A percentile compares a stretch with the other conserved stretches of the same genome.
Evolutionary conservation across 805 yeast genomes (phyloP).

Genomic region (Metschnikowia similis): DNA sequence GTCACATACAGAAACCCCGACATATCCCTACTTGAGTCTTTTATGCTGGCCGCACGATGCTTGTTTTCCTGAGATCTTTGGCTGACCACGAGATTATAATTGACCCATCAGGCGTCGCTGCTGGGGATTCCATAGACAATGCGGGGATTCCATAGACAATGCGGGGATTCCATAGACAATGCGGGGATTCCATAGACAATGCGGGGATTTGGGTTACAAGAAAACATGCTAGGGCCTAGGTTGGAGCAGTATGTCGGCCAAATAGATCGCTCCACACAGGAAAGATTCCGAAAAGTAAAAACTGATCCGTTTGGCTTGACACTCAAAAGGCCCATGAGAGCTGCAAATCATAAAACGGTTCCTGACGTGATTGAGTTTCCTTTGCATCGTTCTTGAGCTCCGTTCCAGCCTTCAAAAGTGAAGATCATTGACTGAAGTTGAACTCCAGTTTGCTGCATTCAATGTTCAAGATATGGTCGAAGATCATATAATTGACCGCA

Average conservation of each 20-base stretch:
- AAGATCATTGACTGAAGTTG: slow-evolving; percentile 42
- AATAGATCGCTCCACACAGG: slow-evolving; percentile 23
- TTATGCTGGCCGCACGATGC: slow-evolving; percentile 86
- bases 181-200: no score
- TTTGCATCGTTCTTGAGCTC: slow-evolving; percentile 73
- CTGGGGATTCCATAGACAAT: slow-evolving; percentile 92
- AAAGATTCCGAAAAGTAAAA: slow-evolving; percentile 18
- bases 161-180: no score
- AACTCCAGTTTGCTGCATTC: slow-evolving; percentile 49
- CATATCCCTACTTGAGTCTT: slow-evolving; percentile 69
- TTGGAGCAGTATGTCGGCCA: slow-evolving; percentile 53
- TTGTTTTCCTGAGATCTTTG: slow-evolving; percentile 62
- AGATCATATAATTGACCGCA: slow-evolving; percentile 64
- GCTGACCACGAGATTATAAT: slow-evolving; percentile 67
- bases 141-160: no score
- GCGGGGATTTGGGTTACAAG: slow-evolving; percentile 77
- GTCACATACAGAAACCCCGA: neutral
- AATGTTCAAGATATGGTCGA: slow-evolving; percentile 64
- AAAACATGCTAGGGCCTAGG: slow-evolving; percentile 84
- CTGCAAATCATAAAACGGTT: slow-evolving; percentile 24
- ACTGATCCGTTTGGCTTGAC: slow-evolving; percentile 24
- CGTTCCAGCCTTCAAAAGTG: slow-evolving; percentile 31
- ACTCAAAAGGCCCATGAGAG: slow-evolving; percentile 29
- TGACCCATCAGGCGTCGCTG: slow-evolving; percentile 81
- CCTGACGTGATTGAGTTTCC: slow-evolving; percentile 48